Evolutionary conservation across 352 stramenopile species (phyloP), one percentile per base, ranked within the genome.

Genomic region (Phytophthora ohioensis): DNA sequence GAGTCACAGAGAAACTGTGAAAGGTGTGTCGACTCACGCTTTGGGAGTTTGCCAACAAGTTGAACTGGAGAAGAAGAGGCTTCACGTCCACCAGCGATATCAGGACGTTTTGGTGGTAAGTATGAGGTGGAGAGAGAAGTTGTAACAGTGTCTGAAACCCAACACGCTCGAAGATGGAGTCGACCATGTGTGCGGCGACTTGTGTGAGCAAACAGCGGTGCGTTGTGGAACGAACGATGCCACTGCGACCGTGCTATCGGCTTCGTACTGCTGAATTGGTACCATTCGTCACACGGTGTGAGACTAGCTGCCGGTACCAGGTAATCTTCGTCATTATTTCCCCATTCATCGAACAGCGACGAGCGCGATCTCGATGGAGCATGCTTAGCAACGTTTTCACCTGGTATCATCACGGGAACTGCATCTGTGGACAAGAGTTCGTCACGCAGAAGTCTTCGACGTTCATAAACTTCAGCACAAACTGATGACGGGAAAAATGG

Each of bases 221-320:
- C 76, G 49, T 91, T 84, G 43, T 84, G 71, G 45, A 93, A 91
- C 6, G 85, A 88, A 0, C 51, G 56, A 56, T 91, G 84, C 85
- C 85, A 94, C 1, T 59, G 52, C 4, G 52, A 38, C 0, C 82
- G 76, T 6, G 75, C 34, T 12, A 94, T 91, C 2, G 64, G 27
- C 10, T 43, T 49, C 8, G 76, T 76, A 60, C 72, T 81, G 59
- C 84, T 90, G 60, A 94, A 94, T 51, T 93, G 84, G 57, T 94
- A 94, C 85, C 85, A 90, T 62, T 93, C 87, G 52, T 71, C 30
- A 36, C 76, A 86, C 1, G 82, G 64, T 15, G 79, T 76, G 10
- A 92, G 64, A 43, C 85, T 90, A 5, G 80, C 78, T 41, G 65
- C 71, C 2, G 78, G 68, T 4, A 91, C 51, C 46, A 72, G 38